Evolutionary conservation across 2,329 filamentous ascomycete genomes (phyloP).

Genomic region (Colletotrichum gloeosporioides): DNA sequence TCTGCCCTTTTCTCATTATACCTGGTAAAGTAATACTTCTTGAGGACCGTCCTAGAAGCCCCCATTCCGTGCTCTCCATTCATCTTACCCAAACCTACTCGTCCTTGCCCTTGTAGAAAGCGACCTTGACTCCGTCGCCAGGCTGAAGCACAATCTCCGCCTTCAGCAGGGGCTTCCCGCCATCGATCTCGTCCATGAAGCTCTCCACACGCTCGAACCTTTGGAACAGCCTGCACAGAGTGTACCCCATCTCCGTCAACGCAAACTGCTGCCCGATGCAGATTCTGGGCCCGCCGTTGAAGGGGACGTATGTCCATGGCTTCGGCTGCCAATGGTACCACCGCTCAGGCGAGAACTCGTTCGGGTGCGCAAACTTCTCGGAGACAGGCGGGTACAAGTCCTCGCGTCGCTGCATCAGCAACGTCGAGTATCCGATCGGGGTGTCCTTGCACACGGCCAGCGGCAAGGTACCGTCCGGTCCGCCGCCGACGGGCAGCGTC

Average conservation of each 20-base stretch:
- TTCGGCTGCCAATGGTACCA: slow-evolving; percentile 69
- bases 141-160: slow-evolving; percentile 66
- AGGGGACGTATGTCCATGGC: slow-evolving; percentile 76
- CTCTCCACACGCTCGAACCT: slow-evolving; percentile 68
- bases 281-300: slow-evolving; percentile 76
- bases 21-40: not conserved
- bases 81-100: not conserved
- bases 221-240: slow-evolving; percentile 75
- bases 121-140: slow-evolving; percentile 62
- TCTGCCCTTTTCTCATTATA: not conserved
- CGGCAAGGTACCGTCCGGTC: slow-evolving; percentile 64
- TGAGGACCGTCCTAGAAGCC: not conserved
- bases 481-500: slow-evolving; percentile 75
- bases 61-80: not conserved
- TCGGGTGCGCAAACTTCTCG: slow-evolving; percentile 49
- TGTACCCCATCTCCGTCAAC: slow-evolving; percentile 77
- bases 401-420: slow-evolving; percentile 74
- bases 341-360: slow-evolving; percentile 68
- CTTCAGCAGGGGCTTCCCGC: slow-evolving; percentile 58
- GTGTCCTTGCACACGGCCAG: slow-evolving; percentile 72
- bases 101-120: slow-evolving; percentile 52
- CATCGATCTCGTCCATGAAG: slow-evolving; percentile 60
- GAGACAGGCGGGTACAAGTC: slow-evolving; percentile 64
- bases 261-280: slow-evolving; percentile 85
- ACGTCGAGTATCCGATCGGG: slow-evolving; percentile 68